Evolutionary conservation across 805 yeast genomes (phyloP), one percentile per base, ranked within the genome.

Genomic region (Wickerhamia fluorescens): DNA sequence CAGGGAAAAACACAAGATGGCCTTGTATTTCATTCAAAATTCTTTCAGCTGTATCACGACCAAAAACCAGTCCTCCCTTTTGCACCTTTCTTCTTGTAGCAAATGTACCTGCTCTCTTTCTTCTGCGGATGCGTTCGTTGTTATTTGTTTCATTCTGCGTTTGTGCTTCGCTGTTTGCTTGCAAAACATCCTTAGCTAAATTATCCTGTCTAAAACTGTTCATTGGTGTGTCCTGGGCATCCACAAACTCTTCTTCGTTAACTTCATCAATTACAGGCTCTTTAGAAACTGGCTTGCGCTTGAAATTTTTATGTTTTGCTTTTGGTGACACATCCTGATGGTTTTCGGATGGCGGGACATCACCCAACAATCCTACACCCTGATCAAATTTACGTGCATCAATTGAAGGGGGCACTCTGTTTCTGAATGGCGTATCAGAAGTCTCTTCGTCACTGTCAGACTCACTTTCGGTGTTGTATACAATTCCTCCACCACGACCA

Each of bases 1-100:
- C 68, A 0, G 98, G 97, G 63, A 88, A 89, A n/a, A 80, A 51
- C 5, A 92, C 96, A 41, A 92, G 57, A 48, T 92, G 82, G 2
- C 98, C 98, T 29, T 78, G 82, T 12, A 89, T 63, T 33, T 84
- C 78, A 27, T 66, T 61, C 37, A 92, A 59, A 20, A 87, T 61
- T 34, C 77, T 64, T 40, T 78, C 87, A 0, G 96, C 94, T 0
- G 92, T 75, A 24, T 73, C 78, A 31, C 81, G 70, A 36, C 82
- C 94, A 40, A 69, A 75, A 2, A 82, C 71, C 26, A 71, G 62
- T 29, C 73, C 71, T 12, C 65, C 63, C 5, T 53, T 51, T 23
- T 55, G 42, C 12, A 47, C 46, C 33, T 49, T 58, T 28, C 59
- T 53, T 34, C 66, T 44, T 3, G 56, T 47, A 3, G 57, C 49